Evolutionary conservation across 768 basidiomycete species (phyloP).

Genomic region (Trametes maxima): DNA sequence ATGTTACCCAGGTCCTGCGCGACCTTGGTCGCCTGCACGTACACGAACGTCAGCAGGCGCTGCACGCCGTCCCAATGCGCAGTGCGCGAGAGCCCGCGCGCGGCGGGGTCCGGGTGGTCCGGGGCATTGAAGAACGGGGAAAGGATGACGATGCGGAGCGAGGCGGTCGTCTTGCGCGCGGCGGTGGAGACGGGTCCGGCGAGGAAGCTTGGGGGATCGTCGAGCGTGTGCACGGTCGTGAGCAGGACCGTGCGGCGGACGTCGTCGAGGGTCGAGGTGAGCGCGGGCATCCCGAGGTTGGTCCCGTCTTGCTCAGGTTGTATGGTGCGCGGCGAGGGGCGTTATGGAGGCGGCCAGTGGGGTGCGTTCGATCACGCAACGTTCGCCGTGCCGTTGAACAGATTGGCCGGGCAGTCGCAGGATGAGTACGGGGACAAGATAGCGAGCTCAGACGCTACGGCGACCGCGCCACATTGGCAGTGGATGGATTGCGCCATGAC

Average conservation of each 20-base stretch:
- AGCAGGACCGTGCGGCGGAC: conserved; percentile 46
- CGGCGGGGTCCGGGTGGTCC: background rate
- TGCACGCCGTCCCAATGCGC: conserved; percentile 69
- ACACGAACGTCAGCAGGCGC: conserved; percentile 76
- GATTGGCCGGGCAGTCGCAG: background rate
- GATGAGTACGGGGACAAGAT: background rate
- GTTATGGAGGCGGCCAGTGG: background rate
- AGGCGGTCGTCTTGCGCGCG: conserved; percentile 45
- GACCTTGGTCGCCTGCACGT: conserved; percentile 81
- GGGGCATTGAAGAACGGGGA: conserved; percentile 52
- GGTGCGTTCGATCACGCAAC: conserved; percentile 3
- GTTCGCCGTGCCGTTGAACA: background rate
- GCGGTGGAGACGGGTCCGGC: conserved; percentile 55
- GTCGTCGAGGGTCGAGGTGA: conserved; percentile 11
- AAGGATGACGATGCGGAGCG: conserved; percentile 66
- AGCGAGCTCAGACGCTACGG: background rate
- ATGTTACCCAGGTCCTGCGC: conserved; percentile 69
- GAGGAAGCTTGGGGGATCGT: conserved; percentile 55
- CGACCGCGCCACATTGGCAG: background rate
- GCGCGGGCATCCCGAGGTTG: conserved; percentile 3
- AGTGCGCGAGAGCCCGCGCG: conserved; percentile 40
- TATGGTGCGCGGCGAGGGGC: background rate
- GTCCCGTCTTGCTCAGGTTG: background rate
- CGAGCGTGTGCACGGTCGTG: conserved; percentile 52
- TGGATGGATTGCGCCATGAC: conserved; percentile 11